phyloP scores from a whole-genome alignment of 352 stramenopile genomes.

The Globisporangium rhizosaccharum region DNA sequence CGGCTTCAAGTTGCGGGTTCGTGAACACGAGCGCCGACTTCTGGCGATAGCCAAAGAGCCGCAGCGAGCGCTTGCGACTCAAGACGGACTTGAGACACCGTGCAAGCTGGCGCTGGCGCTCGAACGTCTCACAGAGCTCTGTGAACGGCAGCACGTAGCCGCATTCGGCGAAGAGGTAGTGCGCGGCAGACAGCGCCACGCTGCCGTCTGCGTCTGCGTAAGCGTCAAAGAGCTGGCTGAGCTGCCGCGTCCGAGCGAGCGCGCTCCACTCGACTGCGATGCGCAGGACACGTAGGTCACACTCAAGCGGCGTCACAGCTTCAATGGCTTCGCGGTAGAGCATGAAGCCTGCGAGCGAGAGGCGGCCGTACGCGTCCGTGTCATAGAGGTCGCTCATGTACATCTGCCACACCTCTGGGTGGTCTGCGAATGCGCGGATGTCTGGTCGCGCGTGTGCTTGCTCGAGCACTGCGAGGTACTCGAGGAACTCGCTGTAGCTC shows the following conservation, averaged over 20 bases:
- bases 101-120: constrained; percentile 28
- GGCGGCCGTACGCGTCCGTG: constrained; percentile 23
- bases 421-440: constrained; percentile 27
- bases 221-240: constrained; percentile 34
- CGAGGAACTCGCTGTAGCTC: constrained; percentile 53
- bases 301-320: constrained; percentile 24
- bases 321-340: constrained; percentile 49
- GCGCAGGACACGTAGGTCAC: constrained; percentile 33
- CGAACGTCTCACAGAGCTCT: constrained; percentile 35
- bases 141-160: constrained; percentile 21
- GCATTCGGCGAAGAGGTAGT: constrained; percentile 51
- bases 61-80: constrained; percentile 41
- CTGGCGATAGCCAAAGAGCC: constrained; percentile 66
- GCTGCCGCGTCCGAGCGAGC: constrained; percentile 13
- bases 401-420: constrained; percentile 55
- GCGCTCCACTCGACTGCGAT: constrained; percentile 41
- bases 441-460: constrained; percentile 12
- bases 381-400: constrained; percentile 56
- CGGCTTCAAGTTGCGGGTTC: constrained; percentile 27
- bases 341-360: constrained; percentile 61
- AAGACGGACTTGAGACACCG: constrained; percentile 39
- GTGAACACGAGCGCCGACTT: constrained; percentile 33
- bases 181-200: constrained; percentile 28
- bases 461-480: constrained; percentile 47
- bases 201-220: constrained; percentile 37